Base-by-base conservation (phyloP, 208 protist species). In the Angomonas desouzai region DNA sequence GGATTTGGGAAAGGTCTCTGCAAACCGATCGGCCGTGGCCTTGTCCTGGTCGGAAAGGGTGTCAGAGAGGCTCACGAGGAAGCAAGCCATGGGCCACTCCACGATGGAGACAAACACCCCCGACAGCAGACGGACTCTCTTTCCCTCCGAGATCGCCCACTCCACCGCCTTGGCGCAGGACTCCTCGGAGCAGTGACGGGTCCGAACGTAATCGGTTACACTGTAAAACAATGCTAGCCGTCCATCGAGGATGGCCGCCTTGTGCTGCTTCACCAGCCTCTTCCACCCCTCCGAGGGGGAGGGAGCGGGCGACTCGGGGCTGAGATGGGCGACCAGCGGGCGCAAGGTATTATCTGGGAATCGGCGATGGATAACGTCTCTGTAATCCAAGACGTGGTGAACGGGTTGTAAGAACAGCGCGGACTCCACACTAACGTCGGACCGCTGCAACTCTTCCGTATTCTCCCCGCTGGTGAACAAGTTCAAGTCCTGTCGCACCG, bases 31-130 rank as follows among this genome's bases (percentile, higher is more conserved):
- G 33, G 38, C n/a, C 61, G 60, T 25, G 69, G 6, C 34, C 29
- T 61, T 25, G 18, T 22, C 51, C 13, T 34, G 16, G 51, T 10
- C 51, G 20, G 27, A n/a, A 51, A 51, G 45, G 20, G 45, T 51
- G 6, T 51, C 45, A 6, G 10, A 22, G 3, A 7, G 20, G 30
- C 61, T 27, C 10, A 68, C 22, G 23, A 66, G 27, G 11, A 81
- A 23, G 66, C 30, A 68, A 13, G 86, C 40, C 28, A 68, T 47
- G 0, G 28, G 48, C 38, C 83, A 59, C 0, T 89, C 77, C 0
- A 91, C 3, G 3, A 93, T 64, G 0, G 77, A 88, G 47, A 77
- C 64, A 60, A 79, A 77, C 9, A 89, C 76, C 1, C 87, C 87
- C 22, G 81, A 76, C 36, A 79, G 83, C 13, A 93, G 59, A 2